Base-by-base conservation (phyloP, 1,139 yeast species). In the Lodderomyces orthopsilosis region DNA sequence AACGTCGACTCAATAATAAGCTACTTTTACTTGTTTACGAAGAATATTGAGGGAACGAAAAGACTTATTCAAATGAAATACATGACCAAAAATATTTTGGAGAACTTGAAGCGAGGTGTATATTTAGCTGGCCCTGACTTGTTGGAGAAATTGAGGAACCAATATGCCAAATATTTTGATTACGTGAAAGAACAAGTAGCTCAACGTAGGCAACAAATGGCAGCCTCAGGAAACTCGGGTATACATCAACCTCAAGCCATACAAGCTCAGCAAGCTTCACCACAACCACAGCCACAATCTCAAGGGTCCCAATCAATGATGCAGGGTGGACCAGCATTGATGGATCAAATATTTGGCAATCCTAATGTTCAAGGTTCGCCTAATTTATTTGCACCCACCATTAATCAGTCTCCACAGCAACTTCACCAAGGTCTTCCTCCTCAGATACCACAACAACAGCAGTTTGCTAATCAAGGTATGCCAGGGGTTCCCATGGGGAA, bases 1-100 rank as follows among this genome's bases (percentile, higher is more conserved):
- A 76, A 83, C 51, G 85, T 85, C 18, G 95, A 88, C 57, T 83
- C 83, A 49, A 73, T 88, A 40, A 81, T 87, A 40, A 89, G 94
- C 37, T 82, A 86, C 57, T 87, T 86, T 54, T 88, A 77, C 57
- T 77, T 84, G 47, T 70, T 88, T 45, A 84, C 94, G 1, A 79
- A 83, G 53, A 86, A 85, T 58, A 76, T 74, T 38, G 88, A 81
- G 44, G 91, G 88, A 5, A 85, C 95, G 1, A 81, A 81, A 55
- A 77, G 87, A 50, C 75, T 89, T 49, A 73, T 89, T 47, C 93
- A 86, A 59, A 80, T 87, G 74, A 83, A 88, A 61, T 75, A 81
- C 49, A 84, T 88, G 85, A 80, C 88, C 37, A 83, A 81, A 55
- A 85, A 83, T 58, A 85, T 88, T 48, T 67, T 83, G 57, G 94